phyloP scores from a whole-genome alignment of 2,329 filamentous ascomycete species.

The Diaporthe batatas region DNA sequence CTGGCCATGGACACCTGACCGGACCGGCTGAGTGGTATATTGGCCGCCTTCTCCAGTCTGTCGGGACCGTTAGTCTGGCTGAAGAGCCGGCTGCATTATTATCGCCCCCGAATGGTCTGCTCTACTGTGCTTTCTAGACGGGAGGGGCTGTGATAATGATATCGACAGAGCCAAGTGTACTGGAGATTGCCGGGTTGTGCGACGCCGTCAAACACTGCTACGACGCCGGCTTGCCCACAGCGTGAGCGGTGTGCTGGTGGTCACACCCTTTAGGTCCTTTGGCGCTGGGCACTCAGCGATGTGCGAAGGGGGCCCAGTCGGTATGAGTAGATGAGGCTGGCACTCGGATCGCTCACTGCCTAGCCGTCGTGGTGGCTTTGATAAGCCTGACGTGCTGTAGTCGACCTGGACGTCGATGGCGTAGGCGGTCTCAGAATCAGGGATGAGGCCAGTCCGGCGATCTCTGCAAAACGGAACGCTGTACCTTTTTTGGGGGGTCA shows the following conservation, averaged over 20 bases:
- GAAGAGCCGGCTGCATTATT: not conserved
- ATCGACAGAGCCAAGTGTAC: not conserved
- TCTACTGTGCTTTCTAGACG: not conserved
- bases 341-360: not conserved
- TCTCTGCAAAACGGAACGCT: not conserved
- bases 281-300: not conserved
- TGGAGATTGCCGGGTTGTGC: not conserved
- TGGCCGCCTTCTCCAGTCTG: not conserved
- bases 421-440: not conserved
- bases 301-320: not conserved
- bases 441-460: not conserved
- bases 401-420: not conserved
- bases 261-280: not conserved
- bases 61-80: not conserved
- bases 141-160: not conserved
- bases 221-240: too few species aligned
- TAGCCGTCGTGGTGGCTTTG: not conserved
- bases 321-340: not conserved
- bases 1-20: not conserved
- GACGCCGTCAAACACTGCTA: too few species aligned
- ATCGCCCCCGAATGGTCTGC: not conserved
- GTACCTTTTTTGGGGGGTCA: not conserved
- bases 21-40: not conserved
- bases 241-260: conserved; percentile 1
- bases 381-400: not conserved